Base-by-base conservation (phyloP, 2,329 filamentous ascomycete species). In the Aspergillus jensenii region DNA sequence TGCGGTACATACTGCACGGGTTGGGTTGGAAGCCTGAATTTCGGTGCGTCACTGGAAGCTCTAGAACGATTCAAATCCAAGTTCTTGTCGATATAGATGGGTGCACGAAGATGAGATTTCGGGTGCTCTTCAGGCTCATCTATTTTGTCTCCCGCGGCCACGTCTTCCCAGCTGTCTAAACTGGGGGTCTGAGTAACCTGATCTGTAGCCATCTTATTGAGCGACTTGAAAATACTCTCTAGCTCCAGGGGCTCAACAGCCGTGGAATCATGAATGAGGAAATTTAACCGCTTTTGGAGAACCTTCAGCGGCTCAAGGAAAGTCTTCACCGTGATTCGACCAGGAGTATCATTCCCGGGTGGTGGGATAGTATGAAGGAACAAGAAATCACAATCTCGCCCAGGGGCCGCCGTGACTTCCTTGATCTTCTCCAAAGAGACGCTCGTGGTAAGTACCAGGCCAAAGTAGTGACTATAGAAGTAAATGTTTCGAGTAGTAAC, bases 401-500 rank as follows among this genome's bases (percentile, higher is more conserved):
- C 95, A 12, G 91, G 89, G 2, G 91, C 91, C 39, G 90, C 90
- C 23, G 91, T 97, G 43, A 98, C 91, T 74, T 98, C 95, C 8
- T 87, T 86, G 56, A 99, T 91, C 19, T 84, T 87, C 55, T 87
- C 84, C 57, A 99, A 81, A 55, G 83, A 86, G 51, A 96, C 85
- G 15, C 85, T 85, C 51, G 92, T 93, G 1, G 93, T 90, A 37
- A 96, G 82, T 1, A 98, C 89, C 6, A 99, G 82, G 6, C 95
- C 95, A 72, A 97, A 87, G 70, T 97, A 90, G 69, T 98, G 90
- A 67, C 93, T 96, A 76, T 97, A 99, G 71, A 99, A 98, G 74
- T 96, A 98, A 72, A 99, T 87, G 63, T 93, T 90, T 61, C 89
- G 87, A 0, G 88, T 83, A 0, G 93, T 98, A 59, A 96, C 87